Evolutionary conservation across 75 land plant genomes (phyloP), one percentile per base, ranked within the genome.

Genomic region (Adiantum capillusveneris): DNA sequence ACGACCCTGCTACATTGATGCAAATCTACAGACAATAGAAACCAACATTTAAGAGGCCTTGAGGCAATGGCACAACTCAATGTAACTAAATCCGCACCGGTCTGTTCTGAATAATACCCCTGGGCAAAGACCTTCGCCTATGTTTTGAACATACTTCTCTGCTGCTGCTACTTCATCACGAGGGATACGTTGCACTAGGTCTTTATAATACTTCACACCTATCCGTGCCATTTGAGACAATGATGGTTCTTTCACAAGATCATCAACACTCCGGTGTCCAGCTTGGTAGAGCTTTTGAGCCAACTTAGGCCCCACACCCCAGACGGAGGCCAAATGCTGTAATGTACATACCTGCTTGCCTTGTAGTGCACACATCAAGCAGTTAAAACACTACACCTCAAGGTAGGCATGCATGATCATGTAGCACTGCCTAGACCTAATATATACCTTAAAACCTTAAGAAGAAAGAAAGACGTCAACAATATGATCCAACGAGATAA

Each of bases 221-320:
- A 65, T 56, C 5, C 43, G 67, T 14, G 60, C 60, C 63, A 56
- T 65, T 25, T 17, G 25, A 21, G 67, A 39, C 31, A 65, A 53
- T 1, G 62, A 55, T 1, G 60, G 25, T 11, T 55, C 60, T 44
- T 24, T 43, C 14, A 11, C 22, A 2, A 65, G 14, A 31, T 65
- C 67, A 13, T 56, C 29, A 17, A 65, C 22, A 22, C 19, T 56
- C 14, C 49, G 44, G 26, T 55, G 56, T 6, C 67, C 67, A 2
- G 20, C 56, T 22, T 55, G 46, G 28, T 55, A 65, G 1, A 55
- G 59, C 63, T 56, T 53, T 11, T 30, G 62, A 1, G 67, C 67
- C 2, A 57, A 62, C n/a, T 27, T 65, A 17, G 67, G 57, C 14
- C 67, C 67, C 18, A 65, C 39, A 26, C 67, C 67, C 67, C 67